phyloP scores from a whole-genome alignment of 1,139 yeast species.

The Casaregolazyma lundiana region DNA sequence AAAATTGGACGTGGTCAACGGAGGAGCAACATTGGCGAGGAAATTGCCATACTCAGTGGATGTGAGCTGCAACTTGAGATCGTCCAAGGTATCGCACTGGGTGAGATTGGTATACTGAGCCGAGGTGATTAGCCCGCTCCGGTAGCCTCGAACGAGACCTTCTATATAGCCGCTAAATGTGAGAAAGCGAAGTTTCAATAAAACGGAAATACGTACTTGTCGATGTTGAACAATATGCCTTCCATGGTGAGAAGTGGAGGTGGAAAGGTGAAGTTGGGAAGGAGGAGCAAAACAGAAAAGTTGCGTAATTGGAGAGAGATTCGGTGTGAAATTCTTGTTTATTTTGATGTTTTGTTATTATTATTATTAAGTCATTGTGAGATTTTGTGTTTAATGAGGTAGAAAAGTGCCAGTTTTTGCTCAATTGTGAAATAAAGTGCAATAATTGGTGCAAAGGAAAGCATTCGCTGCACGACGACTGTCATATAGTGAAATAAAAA shows the following conservation, averaged over 20 bases:
- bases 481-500: too few relatives aligned
- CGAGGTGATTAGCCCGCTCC: constrained; percentile 70
- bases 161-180: constrained; percentile 73
- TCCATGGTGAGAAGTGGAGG: constrained; percentile 49
- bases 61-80: constrained; percentile 85
- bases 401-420: too few relatives aligned
- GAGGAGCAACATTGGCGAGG: constrained; percentile 74
- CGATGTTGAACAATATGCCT: constrained; percentile 80
- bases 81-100: constrained; percentile 94
- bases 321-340: not conserved
- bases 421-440: too few relatives aligned
- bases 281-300: not conserved
- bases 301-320: not conserved
- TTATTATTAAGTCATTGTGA: too few relatives aligned
- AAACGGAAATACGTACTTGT: constrained; percentile 39
- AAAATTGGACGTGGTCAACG: constrained; percentile 75
- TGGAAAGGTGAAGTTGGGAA: not conserved
- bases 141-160: constrained; percentile 91
- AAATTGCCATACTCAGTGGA: constrained; percentile 96
- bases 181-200: not conserved
- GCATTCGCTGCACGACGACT: too few relatives aligned
- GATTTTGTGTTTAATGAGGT: too few relatives aligned
- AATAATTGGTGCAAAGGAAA: too few relatives aligned
- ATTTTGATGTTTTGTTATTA: too few relatives aligned
- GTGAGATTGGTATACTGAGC: constrained; percentile 87